Base-by-base conservation (phyloP, 2,329 filamentous ascomycete genomes). In the Verticillium nubilum region DNA sequence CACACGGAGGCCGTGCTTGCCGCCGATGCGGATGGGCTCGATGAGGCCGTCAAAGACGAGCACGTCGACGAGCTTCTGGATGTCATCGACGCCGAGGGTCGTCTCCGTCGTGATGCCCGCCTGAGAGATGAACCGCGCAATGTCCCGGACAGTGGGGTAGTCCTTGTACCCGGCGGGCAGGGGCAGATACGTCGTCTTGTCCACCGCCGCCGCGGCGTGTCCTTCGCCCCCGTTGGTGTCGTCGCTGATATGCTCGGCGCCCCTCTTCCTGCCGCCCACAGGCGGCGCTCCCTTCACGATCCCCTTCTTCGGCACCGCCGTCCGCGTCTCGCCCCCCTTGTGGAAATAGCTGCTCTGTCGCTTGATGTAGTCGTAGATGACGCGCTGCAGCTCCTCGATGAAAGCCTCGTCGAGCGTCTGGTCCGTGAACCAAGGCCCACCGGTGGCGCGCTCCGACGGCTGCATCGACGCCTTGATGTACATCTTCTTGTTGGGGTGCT, bases 371-470 rank as follows among this genome's bases (percentile, higher is more conserved):
- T 88, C 85, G 66, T 91, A 90, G 57, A 96, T 84, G 61, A 90
- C 83, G 23, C 84, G 82, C 62, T 90, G 85, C 56, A 97, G 80
- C 50, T 86, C 86, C 59, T 90, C 86, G 67, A 98, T 93, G 71
- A 99, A 91, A 60, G 89, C 90, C 64, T 90, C 88, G 74, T 99
- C 95, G 13, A 98, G 83, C 64, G 93, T 90, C 57, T 92, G 91
- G 63, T 97, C 92, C 7, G 91, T 93, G 73, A 95, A 97, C 91
- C 94, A 99, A 9, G 92, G 90, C 1, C 95, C 95, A 54, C 95
- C 95, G 0, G 92, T 96, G 54, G 96, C 91, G 62, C 95, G 90
- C 63, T 97, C 93, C 58, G 89, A 91, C 0, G 95, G 94, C 12
- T 87, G 86, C 62, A 99, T 84, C 63, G 88, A 88, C 58, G 88